A percentile compares a stretch with the other conserved stretches of the same genome.
Conservation (phyloP, 2,329 filamentous ascomycete genomes). For the Salinomyces thailandicus region DNA sequence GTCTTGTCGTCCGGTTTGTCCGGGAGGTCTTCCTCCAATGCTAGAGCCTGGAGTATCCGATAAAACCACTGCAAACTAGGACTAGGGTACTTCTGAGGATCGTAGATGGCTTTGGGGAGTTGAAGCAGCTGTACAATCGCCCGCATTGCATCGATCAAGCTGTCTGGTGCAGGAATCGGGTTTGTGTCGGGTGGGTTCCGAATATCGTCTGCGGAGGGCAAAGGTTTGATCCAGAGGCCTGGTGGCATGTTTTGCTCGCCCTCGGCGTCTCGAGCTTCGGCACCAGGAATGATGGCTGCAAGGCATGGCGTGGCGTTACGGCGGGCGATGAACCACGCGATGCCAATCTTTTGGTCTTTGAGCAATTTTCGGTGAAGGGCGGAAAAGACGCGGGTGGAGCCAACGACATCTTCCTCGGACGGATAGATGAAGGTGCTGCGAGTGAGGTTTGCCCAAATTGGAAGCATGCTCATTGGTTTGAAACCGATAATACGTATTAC, state of each 20-base stretch:
- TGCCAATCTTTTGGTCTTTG: constrained; percentile 64
- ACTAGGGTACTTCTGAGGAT: constrained; percentile 82
- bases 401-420: constrained; percentile 78
- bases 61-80: constrained; percentile 89
- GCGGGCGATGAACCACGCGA: constrained; percentile 84
- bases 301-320: constrained; percentile 69
- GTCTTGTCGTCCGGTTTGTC: constrained; percentile 67
- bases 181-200: constrained; percentile 58
- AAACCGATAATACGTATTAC: constrained; percentile 87
- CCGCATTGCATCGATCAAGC: constrained; percentile 72
- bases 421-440: constrained; percentile 91
- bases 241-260: constrained; percentile 64
- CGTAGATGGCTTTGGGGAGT: constrained; percentile 73
- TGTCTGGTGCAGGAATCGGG: constrained; percentile 50
- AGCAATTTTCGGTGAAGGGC: constrained; percentile 82
- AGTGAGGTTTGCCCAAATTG: constrained; percentile 74
- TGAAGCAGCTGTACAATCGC: constrained; percentile 75
- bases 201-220: constrained; percentile 85
- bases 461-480: constrained; percentile 65
- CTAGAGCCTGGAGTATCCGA: constrained; percentile 80
- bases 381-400: constrained; percentile 85
- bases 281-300: constrained; percentile 70
- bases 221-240: constrained; percentile 77
- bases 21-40: constrained; percentile 82
- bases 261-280: constrained; percentile 53